Conservation (phyloP, 768 basidiomycete genomes). For the Hericium alpestre region DNA sequence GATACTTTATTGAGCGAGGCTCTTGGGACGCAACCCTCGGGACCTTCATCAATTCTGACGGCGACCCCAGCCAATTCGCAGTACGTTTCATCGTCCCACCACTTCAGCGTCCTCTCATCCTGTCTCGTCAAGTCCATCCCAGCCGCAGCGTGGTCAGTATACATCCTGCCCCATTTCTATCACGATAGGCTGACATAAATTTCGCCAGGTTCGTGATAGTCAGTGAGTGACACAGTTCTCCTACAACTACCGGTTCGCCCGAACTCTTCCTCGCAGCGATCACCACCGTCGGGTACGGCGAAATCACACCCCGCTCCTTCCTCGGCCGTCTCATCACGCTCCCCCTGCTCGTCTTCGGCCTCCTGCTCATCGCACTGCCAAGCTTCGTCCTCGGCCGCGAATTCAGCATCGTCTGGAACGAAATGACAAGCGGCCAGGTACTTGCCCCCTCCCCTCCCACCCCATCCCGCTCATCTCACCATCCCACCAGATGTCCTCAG, state of each 20-base stretch:
- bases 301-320: conserved; percentile 81
- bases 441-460: not conserved
- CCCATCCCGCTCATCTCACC: not conserved
- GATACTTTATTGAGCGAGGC: conserved; percentile 85
- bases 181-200: not conserved
- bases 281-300: conserved; percentile 85
- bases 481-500: not conserved
- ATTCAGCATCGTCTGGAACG: conserved; percentile 85
- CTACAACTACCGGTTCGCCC: not conserved
- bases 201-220: conserved; percentile 61
- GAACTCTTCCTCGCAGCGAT: conserved; percentile 41
- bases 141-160: conserved; percentile 63
- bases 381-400: conserved; percentile 88
- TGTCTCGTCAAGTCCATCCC: conserved; percentile 43
- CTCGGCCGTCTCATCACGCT: conserved; percentile 80
- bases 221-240: conserved; percentile 38
- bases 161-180: conserved; percentile 6
- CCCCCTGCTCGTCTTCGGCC: conserved; percentile 78
- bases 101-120: not conserved
- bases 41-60: conserved; percentile 77
- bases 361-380: conserved; percentile 82
- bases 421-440: conserved; percentile 38
- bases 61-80: conserved; percentile 71
- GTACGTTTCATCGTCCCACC: conserved; percentile 26
- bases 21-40: conserved; percentile 77